Evolutionary conservation across 345 rosid species (phyloP).

Genomic region (Conringia planisiliqua): DNA sequence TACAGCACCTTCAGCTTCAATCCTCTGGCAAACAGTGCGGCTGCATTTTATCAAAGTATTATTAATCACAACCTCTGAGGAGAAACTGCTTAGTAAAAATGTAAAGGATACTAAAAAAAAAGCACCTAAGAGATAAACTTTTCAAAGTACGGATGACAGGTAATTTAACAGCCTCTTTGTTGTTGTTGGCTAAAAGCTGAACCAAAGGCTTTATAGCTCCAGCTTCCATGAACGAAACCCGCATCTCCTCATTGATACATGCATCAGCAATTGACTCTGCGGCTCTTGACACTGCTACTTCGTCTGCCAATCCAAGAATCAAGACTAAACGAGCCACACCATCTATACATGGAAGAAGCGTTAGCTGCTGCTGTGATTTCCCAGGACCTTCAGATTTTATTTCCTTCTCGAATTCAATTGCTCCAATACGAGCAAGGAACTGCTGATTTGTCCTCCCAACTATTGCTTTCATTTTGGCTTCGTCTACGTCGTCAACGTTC

Average conservation of each 20-base stretch:
- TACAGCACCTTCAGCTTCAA: slow-evolving; percentile 72
- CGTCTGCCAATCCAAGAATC: slow-evolving; percentile 79
- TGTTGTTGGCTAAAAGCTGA: slow-evolving; percentile 61
- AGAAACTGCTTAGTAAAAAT: background rate
- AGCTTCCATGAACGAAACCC: slow-evolving; percentile 78
- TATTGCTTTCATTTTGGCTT: slow-evolving; percentile 69
- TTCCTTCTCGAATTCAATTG: slow-evolving; percentile 64
- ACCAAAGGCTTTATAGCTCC: slow-evolving; percentile 72
- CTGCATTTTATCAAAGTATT: slow-evolving; percentile 39
- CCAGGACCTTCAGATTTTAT: slow-evolving; percentile 38
- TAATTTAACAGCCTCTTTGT: slow-evolving; percentile 41
- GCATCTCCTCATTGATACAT: slow-evolving; percentile 71
- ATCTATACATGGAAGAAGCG: slow-evolving; percentile 71
- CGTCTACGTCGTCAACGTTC: slow-evolving; percentile 44
- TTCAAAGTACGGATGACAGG: slow-evolving; percentile 63
- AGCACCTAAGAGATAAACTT: slow-evolving; percentile 71
- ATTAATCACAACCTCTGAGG: background rate
- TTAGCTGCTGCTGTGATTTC: slow-evolving; percentile 36
- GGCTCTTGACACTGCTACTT: slow-evolving; percentile 61
- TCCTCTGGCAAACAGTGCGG: slow-evolving; percentile 51
- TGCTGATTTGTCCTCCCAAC: slow-evolving; percentile 74
- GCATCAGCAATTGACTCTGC: slow-evolving; percentile 78
- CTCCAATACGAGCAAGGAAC: slow-evolving; percentile 81
- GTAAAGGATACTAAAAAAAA: background rate
- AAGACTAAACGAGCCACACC: slow-evolving; percentile 89